Percentiles rank a stretch among this genome's conserved stretches.
phyloP scores from a whole-genome alignment of 345 rosid genomes.

The Rubroshorea leprosula region DNA sequence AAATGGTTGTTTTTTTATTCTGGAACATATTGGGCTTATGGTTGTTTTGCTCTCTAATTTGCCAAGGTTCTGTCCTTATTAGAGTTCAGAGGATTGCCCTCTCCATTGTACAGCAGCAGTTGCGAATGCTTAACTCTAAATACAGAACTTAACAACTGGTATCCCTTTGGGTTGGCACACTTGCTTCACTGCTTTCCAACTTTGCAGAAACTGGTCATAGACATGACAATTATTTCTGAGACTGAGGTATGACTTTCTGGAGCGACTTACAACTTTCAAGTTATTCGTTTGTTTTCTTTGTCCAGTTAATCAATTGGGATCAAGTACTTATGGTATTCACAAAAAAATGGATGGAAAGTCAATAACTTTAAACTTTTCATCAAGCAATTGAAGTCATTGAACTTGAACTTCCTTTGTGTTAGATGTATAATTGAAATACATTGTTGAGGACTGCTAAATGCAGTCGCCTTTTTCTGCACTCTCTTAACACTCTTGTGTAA shows the following conservation, averaged over 20 bases:
- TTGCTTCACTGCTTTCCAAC: slow-evolving; percentile 26
- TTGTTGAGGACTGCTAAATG: no score
- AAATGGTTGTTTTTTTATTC: not conserved
- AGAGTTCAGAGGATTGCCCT: slow-evolving; percentile 12
- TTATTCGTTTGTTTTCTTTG: no score
- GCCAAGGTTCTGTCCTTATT: slow-evolving; percentile 18
- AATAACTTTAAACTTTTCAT: not conserved
- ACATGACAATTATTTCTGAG: slow-evolving; percentile 10
- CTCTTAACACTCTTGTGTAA: no score
- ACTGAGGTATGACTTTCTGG: slow-evolving; percentile 6
- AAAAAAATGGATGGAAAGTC: no score
- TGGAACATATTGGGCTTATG: not conserved
- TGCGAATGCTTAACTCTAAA: slow-evolving; percentile 20
- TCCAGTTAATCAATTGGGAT: no score
- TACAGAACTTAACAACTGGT: slow-evolving; percentile 25
- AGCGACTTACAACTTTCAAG: not conserved
- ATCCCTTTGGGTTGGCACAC: slow-evolving; percentile 23
- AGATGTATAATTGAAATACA: not conserved
- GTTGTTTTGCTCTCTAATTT: not conserved
- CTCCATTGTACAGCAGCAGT: slow-evolving; percentile 14
- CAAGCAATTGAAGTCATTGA: not conserved
- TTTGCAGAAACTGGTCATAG: slow-evolving; percentile 26
- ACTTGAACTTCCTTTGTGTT: not conserved
- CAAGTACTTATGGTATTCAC: no score
- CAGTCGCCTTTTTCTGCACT: no score